Evolutionary conservation across 2,329 filamentous ascomycete species (phyloP).

Genomic region (Pseudonectria foliicola): DNA sequence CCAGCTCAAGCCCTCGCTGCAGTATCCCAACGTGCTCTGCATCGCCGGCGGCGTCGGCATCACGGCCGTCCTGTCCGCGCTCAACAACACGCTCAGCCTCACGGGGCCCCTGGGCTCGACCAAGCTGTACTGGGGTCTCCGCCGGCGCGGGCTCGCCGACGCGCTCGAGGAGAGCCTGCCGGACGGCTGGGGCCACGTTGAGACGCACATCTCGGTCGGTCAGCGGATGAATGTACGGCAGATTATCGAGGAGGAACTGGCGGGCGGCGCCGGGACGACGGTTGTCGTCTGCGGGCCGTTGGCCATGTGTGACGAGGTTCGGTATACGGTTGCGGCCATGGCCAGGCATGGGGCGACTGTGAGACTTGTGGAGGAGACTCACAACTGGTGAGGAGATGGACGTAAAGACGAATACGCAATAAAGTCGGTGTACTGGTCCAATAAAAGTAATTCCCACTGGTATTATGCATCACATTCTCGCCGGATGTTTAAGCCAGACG

Average conservation of each 20-base stretch:
- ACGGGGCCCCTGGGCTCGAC: slow-evolving; percentile 15
- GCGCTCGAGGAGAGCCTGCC: slow-evolving; percentile 18
- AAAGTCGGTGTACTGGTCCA: no score
- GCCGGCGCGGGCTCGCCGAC: slow-evolving; percentile 18
- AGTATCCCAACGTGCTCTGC: slow-evolving; percentile 21
- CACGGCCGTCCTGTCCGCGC: slow-evolving; percentile 21
- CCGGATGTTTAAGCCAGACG: no score
- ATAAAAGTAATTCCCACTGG: no score
- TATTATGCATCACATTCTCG: no score
- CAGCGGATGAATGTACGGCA: slow-evolving; percentile 20
- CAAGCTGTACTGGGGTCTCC: slow-evolving; percentile 25
- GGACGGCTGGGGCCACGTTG: slow-evolving; percentile 19
- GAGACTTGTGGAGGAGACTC: slow-evolving; percentile 19
- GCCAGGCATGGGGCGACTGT: slow-evolving; percentile 17
- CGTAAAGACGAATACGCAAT: no score
- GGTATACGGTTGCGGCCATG: slow-evolving; percentile 18
- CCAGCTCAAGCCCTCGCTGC: slow-evolving; percentile 11
- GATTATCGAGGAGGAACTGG: slow-evolving; percentile 19
- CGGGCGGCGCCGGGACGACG: slow-evolving; percentile 17
- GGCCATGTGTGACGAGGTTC: slow-evolving; percentile 24
- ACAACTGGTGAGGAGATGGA: slow-evolving; percentile 5
- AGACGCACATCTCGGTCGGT: slow-evolving; percentile 23
- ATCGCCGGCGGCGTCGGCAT: slow-evolving; percentile 27
- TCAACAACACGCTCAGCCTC: slow-evolving; percentile 15
- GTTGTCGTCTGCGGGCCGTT: slow-evolving; percentile 23